Conservation (phyloP, 169 alveolate species). For the Plasmodium knowlesi region DNA sequence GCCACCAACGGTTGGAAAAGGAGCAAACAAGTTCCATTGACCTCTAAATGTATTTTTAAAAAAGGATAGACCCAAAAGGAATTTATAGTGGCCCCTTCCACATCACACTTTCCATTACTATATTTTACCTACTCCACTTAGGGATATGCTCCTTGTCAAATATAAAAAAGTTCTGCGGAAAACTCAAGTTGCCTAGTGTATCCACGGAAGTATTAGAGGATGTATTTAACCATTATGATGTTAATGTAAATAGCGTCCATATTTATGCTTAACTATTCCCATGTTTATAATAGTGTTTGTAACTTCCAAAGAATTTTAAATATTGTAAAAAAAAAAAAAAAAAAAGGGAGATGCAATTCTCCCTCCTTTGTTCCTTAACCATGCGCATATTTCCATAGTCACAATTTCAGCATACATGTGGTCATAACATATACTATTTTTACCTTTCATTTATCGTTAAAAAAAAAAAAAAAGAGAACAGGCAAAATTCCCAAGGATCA, state of each 20-base stretch:
- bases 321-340: neutral
- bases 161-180: conserved; percentile 52
- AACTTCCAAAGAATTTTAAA: neutral
- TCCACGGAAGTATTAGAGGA: conserved; percentile 38
- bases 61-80: neutral
- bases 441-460: neutral
- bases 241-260: conserved; percentile 4
- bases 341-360: neutral
- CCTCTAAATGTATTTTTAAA: neutral
- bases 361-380: neutral
- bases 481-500: conserved; percentile 56
- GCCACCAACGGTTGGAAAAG: conserved; percentile 40
- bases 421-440: neutral
- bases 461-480: conserved; percentile 36
- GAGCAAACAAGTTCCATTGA: neutral
- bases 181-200: neutral
- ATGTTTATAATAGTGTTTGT: neutral
- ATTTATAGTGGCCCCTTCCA: neutral
- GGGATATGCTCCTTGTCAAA: conserved; percentile 53
- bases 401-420: neutral
- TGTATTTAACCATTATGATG: conserved; percentile 28
- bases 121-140: neutral
- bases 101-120: neutral
- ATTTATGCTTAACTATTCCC: neutral
- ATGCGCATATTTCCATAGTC: neutral